Conservation (phyloP, 2,329 filamentous ascomycete species). For the Nemania bipapillata region DNA sequence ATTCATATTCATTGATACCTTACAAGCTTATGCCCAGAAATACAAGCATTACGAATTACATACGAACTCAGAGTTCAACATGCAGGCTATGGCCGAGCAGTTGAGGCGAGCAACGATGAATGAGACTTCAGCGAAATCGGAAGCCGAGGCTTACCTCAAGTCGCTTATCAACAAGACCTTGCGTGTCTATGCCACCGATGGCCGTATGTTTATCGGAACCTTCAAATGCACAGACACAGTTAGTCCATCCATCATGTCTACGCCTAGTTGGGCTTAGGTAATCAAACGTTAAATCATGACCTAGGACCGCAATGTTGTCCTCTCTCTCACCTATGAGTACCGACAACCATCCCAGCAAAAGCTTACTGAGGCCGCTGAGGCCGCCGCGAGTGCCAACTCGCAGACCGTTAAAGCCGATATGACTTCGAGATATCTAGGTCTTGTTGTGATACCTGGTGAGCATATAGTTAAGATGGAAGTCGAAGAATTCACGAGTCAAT, state of each 20-base stretch:
- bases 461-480: slow-evolving; percentile 89
- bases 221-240: slow-evolving; percentile 97
- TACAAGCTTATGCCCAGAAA: neutral
- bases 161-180: slow-evolving; percentile 81
- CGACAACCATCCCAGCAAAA: slow-evolving; percentile 72
- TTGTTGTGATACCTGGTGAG: slow-evolving; percentile 88
- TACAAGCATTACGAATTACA: neutral
- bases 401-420: slow-evolving; percentile 72
- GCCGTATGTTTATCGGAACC: slow-evolving; percentile 85
- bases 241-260: slow-evolving; percentile 37
- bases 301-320: slow-evolving; percentile 88
- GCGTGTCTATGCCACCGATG: slow-evolving; percentile 81
- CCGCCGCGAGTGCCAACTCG: slow-evolving; percentile 50
- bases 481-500: slow-evolving; percentile 75
- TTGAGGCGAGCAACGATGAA: slow-evolving; percentile 36
- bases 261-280: neutral
- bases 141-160: slow-evolving; percentile 66
- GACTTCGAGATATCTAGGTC: slow-evolving; percentile 84
- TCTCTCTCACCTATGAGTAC: slow-evolving; percentile 89
- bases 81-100: slow-evolving; percentile 38
- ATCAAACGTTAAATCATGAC: neutral
- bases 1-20: neutral
- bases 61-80: slow-evolving; percentile 6
- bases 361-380: slow-evolving; percentile 53
- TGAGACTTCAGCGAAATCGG: slow-evolving; percentile 56